Percentiles rank a stretch among this genome's conserved stretches.
phyloP scores from a whole-genome alignment of 2,329 filamentous ascomycete genomes.

The Alternaria viburni region DNA sequence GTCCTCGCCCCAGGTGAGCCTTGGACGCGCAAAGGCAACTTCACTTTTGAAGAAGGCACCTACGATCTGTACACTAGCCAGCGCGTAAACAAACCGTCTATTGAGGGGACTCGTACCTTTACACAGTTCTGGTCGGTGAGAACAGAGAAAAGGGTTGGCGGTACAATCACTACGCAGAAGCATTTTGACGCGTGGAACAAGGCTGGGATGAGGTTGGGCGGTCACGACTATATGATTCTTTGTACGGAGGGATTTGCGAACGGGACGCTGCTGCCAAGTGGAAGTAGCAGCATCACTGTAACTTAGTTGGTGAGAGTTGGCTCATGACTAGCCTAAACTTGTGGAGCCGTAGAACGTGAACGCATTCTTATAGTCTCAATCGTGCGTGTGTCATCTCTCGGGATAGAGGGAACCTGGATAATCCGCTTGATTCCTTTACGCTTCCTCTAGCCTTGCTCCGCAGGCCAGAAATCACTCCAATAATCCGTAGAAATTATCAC shows the following conservation, averaged over 20 bases:
- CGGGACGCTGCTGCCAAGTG: constrained; percentile 9
- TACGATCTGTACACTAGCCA: constrained; percentile 56
- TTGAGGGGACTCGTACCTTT: constrained; percentile 60
- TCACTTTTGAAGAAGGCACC: constrained; percentile 58
- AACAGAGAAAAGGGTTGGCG: constrained; percentile 55
- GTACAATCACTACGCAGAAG: constrained; percentile 39
- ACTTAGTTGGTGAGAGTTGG: neutral
- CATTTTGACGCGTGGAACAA: constrained; percentile 39
- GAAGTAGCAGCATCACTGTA: constrained; percentile 10
- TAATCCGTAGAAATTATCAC: neutral
- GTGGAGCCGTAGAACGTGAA: neutral
- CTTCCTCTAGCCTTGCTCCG: neutral
- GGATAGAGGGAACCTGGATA: neutral
- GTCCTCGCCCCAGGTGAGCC: constrained; percentile 46
- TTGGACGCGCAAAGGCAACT: constrained; percentile 51
- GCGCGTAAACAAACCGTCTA: constrained; percentile 59
- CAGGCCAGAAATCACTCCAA: neutral
- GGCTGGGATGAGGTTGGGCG: constrained; percentile 11
- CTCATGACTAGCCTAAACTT: neutral
- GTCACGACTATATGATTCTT: constrained; percentile 13
- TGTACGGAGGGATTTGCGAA: constrained; percentile 12
- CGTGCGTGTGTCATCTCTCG: neutral
- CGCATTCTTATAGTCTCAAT: neutral
- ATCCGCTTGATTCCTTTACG: neutral
- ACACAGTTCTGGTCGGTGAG: constrained; percentile 62